Base-by-base conservation (phyloP, 306 rosid species). In the Notholithocarpus densiflorus region DNA sequence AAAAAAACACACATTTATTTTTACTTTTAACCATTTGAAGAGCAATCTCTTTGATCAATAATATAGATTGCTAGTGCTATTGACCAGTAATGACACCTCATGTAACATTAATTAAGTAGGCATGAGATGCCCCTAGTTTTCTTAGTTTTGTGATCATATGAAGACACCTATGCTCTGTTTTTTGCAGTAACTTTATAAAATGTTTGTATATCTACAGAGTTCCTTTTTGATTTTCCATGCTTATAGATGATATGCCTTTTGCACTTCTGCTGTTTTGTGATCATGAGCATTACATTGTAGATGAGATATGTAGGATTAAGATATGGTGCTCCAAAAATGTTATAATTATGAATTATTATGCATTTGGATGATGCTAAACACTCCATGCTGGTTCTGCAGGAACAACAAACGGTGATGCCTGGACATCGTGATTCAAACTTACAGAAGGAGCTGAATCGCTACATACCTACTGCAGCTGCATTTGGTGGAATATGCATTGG, bases 401-500 rank as follows among this genome's bases (percentile, higher is more conserved):
- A 92, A 71, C 92, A 90, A 87, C 90, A 88, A 85, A 88, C 88
- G 92, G 91, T 88, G 75, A 87, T 90, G 90, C 92, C 90, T 11
- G 94, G 92, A 21, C 92, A 90, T 52, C 78, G 89, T 0, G 92
- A 90, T 68, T 86, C 94, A 53, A 92, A 87, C 84, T 75, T 90
- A 73, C 88, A 88, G 81, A 92, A 83, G 34, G 88, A 92, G 72
- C 64, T 90, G 70, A 86, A 89, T 75, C 87, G 89, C 57, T 88
- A 92, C 82, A 89, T 89, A 5, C 92, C 92, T 15, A 89, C 94
- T 0, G 94, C 97, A 0, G 90, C 93, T 0, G 93, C 89, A 1
- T 88, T 88, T 11, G 91, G 94, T 56, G 94, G 97, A 66, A 84
- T 92, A 17, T 88, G 97, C 84, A 90, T 90, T 0, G 93, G 97